These are phyloP conservation scores for Fusarium ambrosium DNA, from an alignment of 2,329 filamentous ascomycete genomes.

Conservation along the genomic window DNA sequence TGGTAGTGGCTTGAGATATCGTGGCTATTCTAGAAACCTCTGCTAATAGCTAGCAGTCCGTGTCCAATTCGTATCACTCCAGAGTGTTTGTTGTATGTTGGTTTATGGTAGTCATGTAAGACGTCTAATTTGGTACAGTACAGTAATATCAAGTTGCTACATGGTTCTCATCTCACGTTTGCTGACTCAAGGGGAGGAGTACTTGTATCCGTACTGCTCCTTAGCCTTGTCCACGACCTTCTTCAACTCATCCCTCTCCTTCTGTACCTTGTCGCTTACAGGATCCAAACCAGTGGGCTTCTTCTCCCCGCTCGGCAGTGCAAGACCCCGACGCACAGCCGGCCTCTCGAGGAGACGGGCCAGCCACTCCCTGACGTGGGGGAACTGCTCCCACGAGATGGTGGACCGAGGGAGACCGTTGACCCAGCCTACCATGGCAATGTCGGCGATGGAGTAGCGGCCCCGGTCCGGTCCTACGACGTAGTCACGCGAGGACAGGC, in stretches of 20 bases:
- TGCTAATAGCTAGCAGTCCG: neutral
- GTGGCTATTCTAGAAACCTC: neutral
- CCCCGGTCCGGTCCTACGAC: conserved; percentile 66
- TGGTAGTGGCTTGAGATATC: neutral
- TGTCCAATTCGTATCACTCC: neutral
- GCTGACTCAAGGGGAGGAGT: conserved; percentile 54
- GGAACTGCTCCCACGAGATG: conserved; percentile 72
- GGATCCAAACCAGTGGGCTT: conserved; percentile 36
- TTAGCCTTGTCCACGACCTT: conserved; percentile 56
- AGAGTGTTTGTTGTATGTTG: neutral
- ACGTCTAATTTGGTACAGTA: neutral
- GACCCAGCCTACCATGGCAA: conserved; percentile 79
- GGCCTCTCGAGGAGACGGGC: conserved; percentile 75
- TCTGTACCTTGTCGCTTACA: conserved; percentile 36
- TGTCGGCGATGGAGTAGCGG: conserved; percentile 78
- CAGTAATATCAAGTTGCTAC: neutral
- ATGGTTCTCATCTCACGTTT: neutral
- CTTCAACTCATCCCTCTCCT: conserved; percentile 45
- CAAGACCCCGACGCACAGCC: conserved; percentile 78
- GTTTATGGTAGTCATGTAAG: neutral
- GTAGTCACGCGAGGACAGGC: conserved; percentile 67
- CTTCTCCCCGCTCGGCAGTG: conserved; percentile 69
- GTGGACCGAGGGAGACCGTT: conserved; percentile 58
- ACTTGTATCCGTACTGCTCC: conserved; percentile 64
- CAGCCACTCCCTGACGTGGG: conserved; percentile 80